Conservation (phyloP, 768 basidiomycete genomes). For the Lentinula guzmanii region DNA sequence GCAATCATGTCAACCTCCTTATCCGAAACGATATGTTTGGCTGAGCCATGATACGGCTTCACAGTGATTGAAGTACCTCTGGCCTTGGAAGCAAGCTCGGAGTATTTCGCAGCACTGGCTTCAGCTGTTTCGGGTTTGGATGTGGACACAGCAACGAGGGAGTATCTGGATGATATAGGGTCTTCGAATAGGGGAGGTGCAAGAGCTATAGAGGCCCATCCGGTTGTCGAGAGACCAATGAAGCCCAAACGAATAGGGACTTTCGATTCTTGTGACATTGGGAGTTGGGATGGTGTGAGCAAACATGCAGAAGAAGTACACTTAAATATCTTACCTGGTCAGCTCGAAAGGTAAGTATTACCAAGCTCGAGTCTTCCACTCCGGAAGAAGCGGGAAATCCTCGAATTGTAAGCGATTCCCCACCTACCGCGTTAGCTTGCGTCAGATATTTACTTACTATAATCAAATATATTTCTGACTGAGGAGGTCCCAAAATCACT, state of each 20-base stretch:
- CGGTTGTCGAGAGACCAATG: conserved; percentile 26
- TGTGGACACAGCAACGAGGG: conserved; percentile 28
- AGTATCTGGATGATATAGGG: conserved; percentile 14
- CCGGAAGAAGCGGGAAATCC: not conserved
- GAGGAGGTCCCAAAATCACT: too few relatives aligned
- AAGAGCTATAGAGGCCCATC: conserved; percentile 24
- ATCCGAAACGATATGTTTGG: conserved; percentile 24
- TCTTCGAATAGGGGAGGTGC: conserved; percentile 19
- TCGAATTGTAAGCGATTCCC: not conserved
- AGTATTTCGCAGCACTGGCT: conserved; percentile 24
- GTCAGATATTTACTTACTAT: too few relatives aligned
- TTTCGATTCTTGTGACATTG: not conserved
- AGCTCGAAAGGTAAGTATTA: not conserved
- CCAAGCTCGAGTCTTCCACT: not conserved
- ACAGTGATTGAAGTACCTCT: conserved; percentile 16
- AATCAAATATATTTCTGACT: too few relatives aligned
- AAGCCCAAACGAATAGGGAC: conserved; percentile 19
- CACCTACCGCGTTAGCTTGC: too few relatives aligned
- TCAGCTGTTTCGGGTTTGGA: conserved; percentile 22
- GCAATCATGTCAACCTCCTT: conserved; percentile 31
- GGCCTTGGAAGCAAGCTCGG: conserved; percentile 3
- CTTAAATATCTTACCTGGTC: not conserved
- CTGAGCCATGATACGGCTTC: conserved; percentile 26
- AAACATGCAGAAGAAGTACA: not conserved
- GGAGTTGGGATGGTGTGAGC: not conserved